Percentiles rank a stretch among this genome's conserved stretches.
Conservation (phyloP, 2,329 filamentous ascomycete genomes). For the Fusarium lyarnte region DNA sequence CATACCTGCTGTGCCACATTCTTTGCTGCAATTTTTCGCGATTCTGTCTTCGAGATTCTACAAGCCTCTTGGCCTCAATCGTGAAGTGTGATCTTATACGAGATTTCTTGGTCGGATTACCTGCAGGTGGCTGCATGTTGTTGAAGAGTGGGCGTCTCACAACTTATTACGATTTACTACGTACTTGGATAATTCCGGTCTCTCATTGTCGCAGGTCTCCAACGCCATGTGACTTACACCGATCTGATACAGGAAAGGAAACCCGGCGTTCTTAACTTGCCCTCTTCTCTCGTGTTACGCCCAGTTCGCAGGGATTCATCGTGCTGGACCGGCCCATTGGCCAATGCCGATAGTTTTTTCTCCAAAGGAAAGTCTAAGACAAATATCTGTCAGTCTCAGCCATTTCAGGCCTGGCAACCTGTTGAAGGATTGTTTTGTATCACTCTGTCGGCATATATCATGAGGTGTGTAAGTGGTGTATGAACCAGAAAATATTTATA, state of each 20-base stretch:
- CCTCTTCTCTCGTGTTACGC: not conserved
- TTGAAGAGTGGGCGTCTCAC: not conserved
- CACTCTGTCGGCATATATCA: not conserved
- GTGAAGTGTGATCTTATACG: not conserved
- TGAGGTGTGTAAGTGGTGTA: not conserved
- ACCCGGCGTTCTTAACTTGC: not conserved
- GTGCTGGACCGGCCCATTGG: not conserved
- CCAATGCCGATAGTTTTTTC: too few relatives aligned
- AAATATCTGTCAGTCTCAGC: not conserved
- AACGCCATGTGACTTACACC: not conserved
- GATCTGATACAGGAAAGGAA: not conserved
- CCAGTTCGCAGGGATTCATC: not conserved
- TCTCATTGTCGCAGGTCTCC: not conserved
- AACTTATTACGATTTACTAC: not conserved
- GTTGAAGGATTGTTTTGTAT: not conserved
- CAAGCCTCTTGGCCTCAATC: not conserved
- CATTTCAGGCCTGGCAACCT: not conserved
- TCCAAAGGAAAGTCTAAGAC: not conserved
- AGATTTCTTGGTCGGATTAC: not conserved
- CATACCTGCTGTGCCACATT: constrained; percentile 1
- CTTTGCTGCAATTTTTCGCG: not conserved
- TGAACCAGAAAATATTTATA: not conserved
- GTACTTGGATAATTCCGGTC: not conserved
- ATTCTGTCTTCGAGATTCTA: not conserved
- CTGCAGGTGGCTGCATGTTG: not conserved